Conservation (phyloP, 78 protist genomes). For the Ministeria vibrans region DNA sequence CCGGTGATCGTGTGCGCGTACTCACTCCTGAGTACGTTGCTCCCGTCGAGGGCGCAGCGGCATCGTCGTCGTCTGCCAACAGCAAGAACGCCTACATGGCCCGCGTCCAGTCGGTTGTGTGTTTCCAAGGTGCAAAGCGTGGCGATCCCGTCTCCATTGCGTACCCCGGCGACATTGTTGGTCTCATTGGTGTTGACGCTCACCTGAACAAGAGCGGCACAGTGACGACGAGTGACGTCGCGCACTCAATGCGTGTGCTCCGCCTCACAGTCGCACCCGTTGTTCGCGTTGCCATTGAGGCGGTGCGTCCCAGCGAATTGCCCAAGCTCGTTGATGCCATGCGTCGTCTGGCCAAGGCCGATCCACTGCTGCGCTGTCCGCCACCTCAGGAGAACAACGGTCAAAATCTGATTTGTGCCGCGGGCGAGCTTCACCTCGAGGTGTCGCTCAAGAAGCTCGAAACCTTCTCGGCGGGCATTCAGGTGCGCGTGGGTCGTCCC, state of each 20-base stretch:
- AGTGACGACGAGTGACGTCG: constrained; percentile 13
- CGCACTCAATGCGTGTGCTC: constrained; percentile 18
- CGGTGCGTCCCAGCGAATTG: constrained; percentile 4
- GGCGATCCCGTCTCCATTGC: background rate
- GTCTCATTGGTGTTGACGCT: constrained; percentile 63
- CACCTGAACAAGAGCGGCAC: constrained; percentile 57
- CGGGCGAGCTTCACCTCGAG: constrained; percentile 62
- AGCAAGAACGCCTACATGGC: constrained; percentile 73
- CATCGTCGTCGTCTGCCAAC: constrained; percentile 80
- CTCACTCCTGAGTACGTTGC: constrained; percentile 10
- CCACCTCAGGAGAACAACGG: constrained; percentile 94
- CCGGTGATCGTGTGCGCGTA: constrained; percentile 23
- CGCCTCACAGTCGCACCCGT: constrained; percentile 44
- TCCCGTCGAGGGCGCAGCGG: no score
- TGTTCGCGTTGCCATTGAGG: constrained; percentile 69
- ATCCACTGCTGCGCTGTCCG: background rate
- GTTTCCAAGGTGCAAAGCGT: background rate
- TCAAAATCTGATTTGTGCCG: constrained; percentile 89
- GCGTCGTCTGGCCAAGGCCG: constrained; percentile 39
- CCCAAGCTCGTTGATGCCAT: constrained; percentile 70
- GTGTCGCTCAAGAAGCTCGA: constrained; percentile 27
- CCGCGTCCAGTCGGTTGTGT: constrained; percentile 12
- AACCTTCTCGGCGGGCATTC: constrained; percentile 10
- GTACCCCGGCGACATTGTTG: constrained; percentile 50
- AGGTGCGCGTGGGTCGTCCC: constrained; percentile 10